Percentiles rank a stretch among this genome's conserved stretches.
Evolutionary conservation across 1,139 yeast genomes (phyloP).

Genomic region (Geotrichum candidum): DNA sequence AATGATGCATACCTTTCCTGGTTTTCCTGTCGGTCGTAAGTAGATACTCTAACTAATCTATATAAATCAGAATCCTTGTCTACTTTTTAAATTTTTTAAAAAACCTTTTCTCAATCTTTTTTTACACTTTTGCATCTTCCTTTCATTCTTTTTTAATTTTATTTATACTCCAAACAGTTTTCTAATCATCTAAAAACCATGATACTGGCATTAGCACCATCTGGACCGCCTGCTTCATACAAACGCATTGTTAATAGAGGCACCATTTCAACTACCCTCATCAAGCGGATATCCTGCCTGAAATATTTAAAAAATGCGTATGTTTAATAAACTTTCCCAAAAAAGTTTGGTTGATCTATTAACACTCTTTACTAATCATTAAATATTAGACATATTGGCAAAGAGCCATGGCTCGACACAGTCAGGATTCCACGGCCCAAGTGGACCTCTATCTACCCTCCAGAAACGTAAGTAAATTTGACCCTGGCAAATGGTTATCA

Average conservation of each 20-base stretch:
- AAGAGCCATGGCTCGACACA: slow-evolving; percentile 14
- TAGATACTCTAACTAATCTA: neutral
- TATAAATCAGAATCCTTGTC: neutral
- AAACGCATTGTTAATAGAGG: slow-evolving; percentile 1
- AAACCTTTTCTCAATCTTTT: neutral
- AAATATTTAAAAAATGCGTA: slow-evolving; percentile 14
- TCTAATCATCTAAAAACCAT: neutral
- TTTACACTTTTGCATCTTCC: neutral
- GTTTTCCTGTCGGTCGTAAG: neutral
- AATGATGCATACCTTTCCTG: neutral
- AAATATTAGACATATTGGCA: slow-evolving; percentile 8
- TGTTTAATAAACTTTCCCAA: neutral
- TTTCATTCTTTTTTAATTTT: neutral
- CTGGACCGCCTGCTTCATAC: neutral
- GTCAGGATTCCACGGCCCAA: slow-evolving; percentile 2
- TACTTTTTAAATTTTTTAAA: neutral
- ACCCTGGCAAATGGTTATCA: neutral
- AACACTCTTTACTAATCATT: neutral
- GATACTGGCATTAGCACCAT: slow-evolving; percentile 7
- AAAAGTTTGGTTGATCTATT: neutral
- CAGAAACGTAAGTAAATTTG: slow-evolving; percentile 4
- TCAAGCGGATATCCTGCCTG: slow-evolving; percentile 8
- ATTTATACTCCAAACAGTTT: neutral
- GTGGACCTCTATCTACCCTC: slow-evolving; percentile 2
- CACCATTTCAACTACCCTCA: neutral